These are phyloP conservation scores for Castanospermum australe DNA, from an alignment of 306 rosid genomes.

Conservation along the genomic window DNA sequence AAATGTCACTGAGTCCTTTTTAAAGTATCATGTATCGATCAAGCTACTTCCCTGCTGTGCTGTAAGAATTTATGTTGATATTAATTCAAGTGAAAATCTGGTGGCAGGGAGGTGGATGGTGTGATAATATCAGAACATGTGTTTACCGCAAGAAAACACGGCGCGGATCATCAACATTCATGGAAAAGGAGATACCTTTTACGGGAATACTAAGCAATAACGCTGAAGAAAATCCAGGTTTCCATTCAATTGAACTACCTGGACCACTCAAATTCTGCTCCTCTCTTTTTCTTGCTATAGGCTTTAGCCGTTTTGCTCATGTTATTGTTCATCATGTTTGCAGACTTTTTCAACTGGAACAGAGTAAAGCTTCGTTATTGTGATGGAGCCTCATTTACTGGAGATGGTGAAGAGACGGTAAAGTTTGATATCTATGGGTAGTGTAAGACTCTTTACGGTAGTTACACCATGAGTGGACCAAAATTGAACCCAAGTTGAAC, in stretches of 20 bases:
- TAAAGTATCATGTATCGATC: background rate
- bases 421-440: background rate
- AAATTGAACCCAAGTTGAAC: background rate
- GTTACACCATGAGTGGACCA: too few species aligned
- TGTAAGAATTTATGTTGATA: slow-evolving; percentile 1
- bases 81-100: slow-evolving; percentile 28
- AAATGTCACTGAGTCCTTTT: background rate
- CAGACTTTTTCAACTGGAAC: slow-evolving; percentile 96
- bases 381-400: slow-evolving; percentile 94
- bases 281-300: background rate
- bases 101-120: slow-evolving; percentile 99
- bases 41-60: background rate
- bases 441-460: background rate
- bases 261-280: slow-evolving; percentile 1
- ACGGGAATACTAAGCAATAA: slow-evolving; percentile 79
- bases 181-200: slow-evolving; percentile 82
- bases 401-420: slow-evolving; percentile 81
- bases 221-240: slow-evolving; percentile 88
- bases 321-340: slow-evolving; percentile 25
- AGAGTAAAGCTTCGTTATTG: slow-evolving; percentile 97
- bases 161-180: slow-evolving; percentile 76
- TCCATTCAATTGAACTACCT: slow-evolving; percentile 8
- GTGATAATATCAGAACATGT: slow-evolving; percentile 73
- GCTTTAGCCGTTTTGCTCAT: slow-evolving; percentile 5
- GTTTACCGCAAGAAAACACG: slow-evolving; percentile 79